These are phyloP conservation scores for Penicillium sp. DNA, from an alignment of 2,329 filamentous ascomycete species.

Conservation along the genomic window DNA sequence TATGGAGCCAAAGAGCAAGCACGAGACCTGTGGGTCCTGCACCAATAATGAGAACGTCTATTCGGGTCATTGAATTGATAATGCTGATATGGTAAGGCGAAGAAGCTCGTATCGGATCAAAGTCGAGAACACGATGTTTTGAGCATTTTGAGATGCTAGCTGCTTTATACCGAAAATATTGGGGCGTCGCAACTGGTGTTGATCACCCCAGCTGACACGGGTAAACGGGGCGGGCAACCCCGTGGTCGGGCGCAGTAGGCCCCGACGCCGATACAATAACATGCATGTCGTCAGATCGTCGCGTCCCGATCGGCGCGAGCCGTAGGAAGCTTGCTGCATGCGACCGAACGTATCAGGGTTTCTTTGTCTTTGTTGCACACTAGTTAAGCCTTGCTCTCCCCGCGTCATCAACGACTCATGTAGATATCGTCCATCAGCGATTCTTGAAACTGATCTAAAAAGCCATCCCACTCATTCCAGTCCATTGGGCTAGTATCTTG, in stretches of 20 bases:
- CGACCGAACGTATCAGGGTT: neutral
- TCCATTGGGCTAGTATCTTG: conserved; percentile 22
- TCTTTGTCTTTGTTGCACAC: neutral
- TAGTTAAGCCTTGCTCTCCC: neutral
- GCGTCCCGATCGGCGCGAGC: neutral
- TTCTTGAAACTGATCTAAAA: conserved; percentile 29
- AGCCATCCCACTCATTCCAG: conserved; percentile 31
- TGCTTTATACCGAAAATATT: neutral
- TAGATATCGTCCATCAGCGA: conserved; percentile 17
- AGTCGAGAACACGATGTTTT: neutral
- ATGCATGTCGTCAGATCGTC: neutral
- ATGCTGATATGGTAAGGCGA: neutral
- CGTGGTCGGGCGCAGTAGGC: neutral
- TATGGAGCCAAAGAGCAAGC: conserved; percentile 31
- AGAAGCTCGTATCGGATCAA: neutral
- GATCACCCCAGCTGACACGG: neutral
- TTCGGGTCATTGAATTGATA: conserved; percentile 1
- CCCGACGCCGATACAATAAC: neutral
- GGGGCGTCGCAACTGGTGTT: neutral
- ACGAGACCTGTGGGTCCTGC: conserved; percentile 33
- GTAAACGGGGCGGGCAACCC: neutral
- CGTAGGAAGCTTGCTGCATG: neutral
- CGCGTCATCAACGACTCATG: neutral
- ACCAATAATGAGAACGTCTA: conserved; percentile 31
- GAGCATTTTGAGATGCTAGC: neutral